Evolutionary conservation across 805 yeast species (phyloP), one percentile per base, ranked within the genome.

Genomic region (Metschnikowia borealis): DNA sequence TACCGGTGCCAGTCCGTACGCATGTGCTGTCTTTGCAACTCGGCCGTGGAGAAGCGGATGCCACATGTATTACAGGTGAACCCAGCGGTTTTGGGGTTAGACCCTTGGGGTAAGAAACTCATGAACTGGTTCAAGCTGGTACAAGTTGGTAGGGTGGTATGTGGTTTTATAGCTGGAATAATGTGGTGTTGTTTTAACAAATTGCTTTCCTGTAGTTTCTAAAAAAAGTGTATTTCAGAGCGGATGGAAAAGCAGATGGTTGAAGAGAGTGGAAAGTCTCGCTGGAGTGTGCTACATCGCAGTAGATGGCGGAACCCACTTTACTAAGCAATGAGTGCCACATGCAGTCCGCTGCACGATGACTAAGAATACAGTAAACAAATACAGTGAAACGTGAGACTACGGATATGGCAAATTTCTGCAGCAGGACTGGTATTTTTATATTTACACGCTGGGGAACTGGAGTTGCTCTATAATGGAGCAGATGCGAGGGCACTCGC

Each of bases 1-100:
- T 94, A 94, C 55, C 99, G 79, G 65, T 94, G 99, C 99, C 99
- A 94, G 50, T 94, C 99, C 2, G 96, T 84, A 65, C 88, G 89
- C 99, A 94, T 94, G 66, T 94, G 99, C 56, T 78, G 79, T 54
- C 98, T 78, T 70, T 94, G 99, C 51, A 84, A 75, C 54, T 85
- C 94, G n/a, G 96, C 85, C 35, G 84, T 75, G 39, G 84, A 81
- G 63, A 94, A 94, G 42, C 84, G 83, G 55, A 89, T 81, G 21
- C 82, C 83, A 68, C 99, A 94, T 18, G 96, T 85, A 63, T 91
- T 88, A 70, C 99, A 94, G 11, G 97, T 89, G 50, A 67, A 67
- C 11, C 61, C 56, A 3, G 69, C 58, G 6, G 59, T 58, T 43
- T 48, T 52, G 2, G 71, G 71, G 17, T 56, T 60, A 6, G 67